Percentiles rank a stretch among this genome's conserved stretches.
phyloP scores from a whole-genome alignment of 768 basidiomycete species.

The Amanita rimosa region DNA sequence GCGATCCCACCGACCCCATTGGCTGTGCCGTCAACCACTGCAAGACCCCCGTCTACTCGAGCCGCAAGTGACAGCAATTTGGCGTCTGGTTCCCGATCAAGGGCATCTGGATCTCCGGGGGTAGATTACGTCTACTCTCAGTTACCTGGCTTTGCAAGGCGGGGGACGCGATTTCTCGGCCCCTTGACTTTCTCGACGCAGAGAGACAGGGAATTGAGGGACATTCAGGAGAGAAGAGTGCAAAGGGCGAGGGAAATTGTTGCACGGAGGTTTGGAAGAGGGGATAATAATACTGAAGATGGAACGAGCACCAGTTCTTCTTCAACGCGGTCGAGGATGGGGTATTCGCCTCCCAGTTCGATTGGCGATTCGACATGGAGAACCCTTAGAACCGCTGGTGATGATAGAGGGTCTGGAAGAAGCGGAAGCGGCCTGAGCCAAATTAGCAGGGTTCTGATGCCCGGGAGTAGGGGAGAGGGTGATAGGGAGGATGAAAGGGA shows the following conservation, averaged over 20 bases:
- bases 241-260: neutral
- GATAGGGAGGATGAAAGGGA: conserved; percentile 5
- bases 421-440: conserved; percentile 2
- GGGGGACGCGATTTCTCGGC: neutral
- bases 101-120: neutral
- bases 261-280: neutral
- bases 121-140: conserved; percentile 7
- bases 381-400: conserved; percentile 18
- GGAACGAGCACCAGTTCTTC: neutral
- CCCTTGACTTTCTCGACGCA: conserved; percentile 7
- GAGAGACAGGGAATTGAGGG: conserved; percentile 3
- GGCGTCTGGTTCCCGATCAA: conserved; percentile 2
- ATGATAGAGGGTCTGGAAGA: conserved; percentile 11
- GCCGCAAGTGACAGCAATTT: conserved; percentile 6
- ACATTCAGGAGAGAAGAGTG: conserved; percentile 2
- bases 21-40: neutral
- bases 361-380: conserved; percentile 37
- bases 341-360: conserved; percentile 28
- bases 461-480: neutral
- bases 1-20: conserved; percentile 6
- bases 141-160: conserved; percentile 5
- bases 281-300: neutral
- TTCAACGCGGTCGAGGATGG: neutral
- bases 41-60: conserved; percentile 2
- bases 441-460: neutral